Evolutionary conservation across 2,329 filamentous ascomycete genomes (phyloP).

Genomic region (Apiospora koreana): DNA sequence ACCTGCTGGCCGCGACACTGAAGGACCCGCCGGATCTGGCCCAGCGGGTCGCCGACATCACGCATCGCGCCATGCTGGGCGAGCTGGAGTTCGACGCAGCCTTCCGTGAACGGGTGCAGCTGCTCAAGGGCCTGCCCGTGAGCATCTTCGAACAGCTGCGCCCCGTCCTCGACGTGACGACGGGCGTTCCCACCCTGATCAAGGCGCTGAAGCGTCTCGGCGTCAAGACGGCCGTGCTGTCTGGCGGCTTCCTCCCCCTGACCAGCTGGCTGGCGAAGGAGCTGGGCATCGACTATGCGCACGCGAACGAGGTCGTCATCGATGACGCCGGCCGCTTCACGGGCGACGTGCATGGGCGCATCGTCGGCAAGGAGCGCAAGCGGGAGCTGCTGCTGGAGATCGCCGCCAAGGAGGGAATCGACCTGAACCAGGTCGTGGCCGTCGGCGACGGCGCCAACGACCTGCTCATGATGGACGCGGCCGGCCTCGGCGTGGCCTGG

Average conservation of each 20-base stretch:
- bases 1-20: slow-evolving; percentile 84
- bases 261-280: slow-evolving; percentile 82
- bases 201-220: slow-evolving; percentile 75
- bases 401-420: slow-evolving; percentile 65
- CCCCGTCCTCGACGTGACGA: slow-evolving; percentile 75
- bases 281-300: slow-evolving; percentile 83
- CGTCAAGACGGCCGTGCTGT: slow-evolving; percentile 86
- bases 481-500: slow-evolving; percentile 78
- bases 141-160: slow-evolving; percentile 79
- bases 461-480: slow-evolving; percentile 74
- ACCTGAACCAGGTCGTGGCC: slow-evolving; percentile 67
- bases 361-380: slow-evolving; percentile 78
- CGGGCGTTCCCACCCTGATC: slow-evolving; percentile 76
- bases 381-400: slow-evolving; percentile 70
- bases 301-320: slow-evolving; percentile 80
- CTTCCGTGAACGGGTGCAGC: slow-evolving; percentile 75
- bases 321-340: slow-evolving; percentile 63
- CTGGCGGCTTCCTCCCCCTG: slow-evolving; percentile 87
- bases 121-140: slow-evolving; percentile 79
- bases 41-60: slow-evolving; percentile 83
- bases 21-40: slow-evolving; percentile 70
- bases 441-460: slow-evolving; percentile 85
- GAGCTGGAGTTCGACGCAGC: slow-evolving; percentile 90
- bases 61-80: slow-evolving; percentile 90
- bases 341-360: slow-evolving; percentile 69